Evolutionary conservation across 371 early-diverging fungal genomes (phyloP), one percentile per base, ranked within the genome.

Genomic region (Mortierella sp.): DNA sequence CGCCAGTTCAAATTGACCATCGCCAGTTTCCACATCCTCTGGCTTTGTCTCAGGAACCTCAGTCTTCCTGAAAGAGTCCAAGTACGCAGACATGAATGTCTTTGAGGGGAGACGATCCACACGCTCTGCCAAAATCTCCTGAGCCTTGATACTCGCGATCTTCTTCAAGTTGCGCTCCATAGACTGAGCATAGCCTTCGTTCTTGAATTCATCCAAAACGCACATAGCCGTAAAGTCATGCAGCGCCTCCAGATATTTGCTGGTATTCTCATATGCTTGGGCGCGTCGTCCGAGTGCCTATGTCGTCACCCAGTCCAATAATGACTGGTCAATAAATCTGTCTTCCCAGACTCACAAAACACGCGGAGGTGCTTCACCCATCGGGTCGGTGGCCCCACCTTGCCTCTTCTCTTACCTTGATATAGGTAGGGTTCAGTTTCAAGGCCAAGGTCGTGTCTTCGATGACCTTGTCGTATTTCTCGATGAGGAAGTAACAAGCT

Each of bases 201-300:
- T 95, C 58, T 90, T 91, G 86, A 96, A 97, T 50, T 93, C 93
- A 60, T 97, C 97, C 24, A 97, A 83, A 68, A 97, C 94, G 81
- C 97, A 96, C 14, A 93, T 89, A 8, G 93, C 92, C 14, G 96
- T 96, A 64, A 89, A 96, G 79, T 97, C 97, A 68, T 96, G 90
- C 70, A 98, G 87, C 46, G 97, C 87, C 21, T 94, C 90, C 46
- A 89, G 84, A 46, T 87, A 83, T 34, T 87, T 76, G 26, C 83
- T 87, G 38, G 86, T 83, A 69, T 86, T 88, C 73, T 89, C 94
- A 72, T 89, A 91, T 27, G 96, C 95, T 61, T 87, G 86, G 21
- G 95, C 96, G 60, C 96, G 92, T 57, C 96, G 85, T 65, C 90
- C 88, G 71, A 95, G 82, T 5, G 95, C 96, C 78, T 76, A 58